Evolutionary conservation across 306 rosid species (phyloP).

Genomic region (Quercus dentata): DNA sequence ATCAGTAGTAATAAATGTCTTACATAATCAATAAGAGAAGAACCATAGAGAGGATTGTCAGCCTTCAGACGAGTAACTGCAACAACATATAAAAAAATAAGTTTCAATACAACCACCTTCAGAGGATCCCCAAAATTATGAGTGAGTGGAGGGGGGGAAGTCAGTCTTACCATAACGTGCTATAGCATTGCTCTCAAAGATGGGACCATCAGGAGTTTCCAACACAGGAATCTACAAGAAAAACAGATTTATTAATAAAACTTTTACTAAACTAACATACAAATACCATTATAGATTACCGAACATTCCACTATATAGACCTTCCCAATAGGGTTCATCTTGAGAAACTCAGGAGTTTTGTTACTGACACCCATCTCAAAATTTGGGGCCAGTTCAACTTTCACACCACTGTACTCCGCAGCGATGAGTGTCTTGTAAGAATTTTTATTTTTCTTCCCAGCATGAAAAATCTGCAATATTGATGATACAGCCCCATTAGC

Average conservation of each 20-base stretch:
- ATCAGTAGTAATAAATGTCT: not conserved
- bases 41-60: constrained; percentile 50
- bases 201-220: constrained; percentile 70
- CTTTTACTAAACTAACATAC: not conserved
- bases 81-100: constrained; percentile 6
- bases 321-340: constrained; percentile 87
- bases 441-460: constrained; percentile 49
- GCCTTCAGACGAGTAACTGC: constrained; percentile 64
- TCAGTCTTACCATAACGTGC: constrained; percentile 61
- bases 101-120: not conserved
- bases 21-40: constrained; percentile 59
- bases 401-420: constrained; percentile 54
- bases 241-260: not conserved
- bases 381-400: constrained; percentile 43
- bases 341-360: constrained; percentile 68
- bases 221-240: constrained; percentile 64
- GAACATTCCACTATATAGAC: constrained; percentile 10
- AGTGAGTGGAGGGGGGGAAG: not conserved
- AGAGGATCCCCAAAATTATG: not conserved
- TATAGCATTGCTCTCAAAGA: constrained; percentile 85
- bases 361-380: constrained; percentile 74
- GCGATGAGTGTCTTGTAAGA: constrained; percentile 56
- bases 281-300: not conserved
- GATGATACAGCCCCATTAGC: not conserved
- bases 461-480: constrained; percentile 53